Conservation (phyloP, 2,329 filamentous ascomycete species). For the Graphilbum sp. region DNA sequence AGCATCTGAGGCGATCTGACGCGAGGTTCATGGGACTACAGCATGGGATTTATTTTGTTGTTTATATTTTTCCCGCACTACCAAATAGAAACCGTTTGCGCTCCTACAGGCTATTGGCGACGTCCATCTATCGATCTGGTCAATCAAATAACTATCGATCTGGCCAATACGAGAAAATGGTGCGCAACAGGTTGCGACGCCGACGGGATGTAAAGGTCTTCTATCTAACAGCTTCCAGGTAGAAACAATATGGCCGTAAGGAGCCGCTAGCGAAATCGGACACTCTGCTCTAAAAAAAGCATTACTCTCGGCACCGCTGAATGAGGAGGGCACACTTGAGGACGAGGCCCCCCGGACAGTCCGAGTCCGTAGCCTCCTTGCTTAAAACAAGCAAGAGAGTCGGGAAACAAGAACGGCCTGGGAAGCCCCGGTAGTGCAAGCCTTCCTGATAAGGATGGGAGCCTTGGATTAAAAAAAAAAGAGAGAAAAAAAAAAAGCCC, state of each 20-base stretch:
- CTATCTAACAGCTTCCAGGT: conserved; percentile 13
- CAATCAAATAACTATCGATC: too few species aligned
- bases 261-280: conserved; percentile 98
- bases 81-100: too few species aligned
- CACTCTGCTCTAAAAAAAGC: conserved; percentile 28
- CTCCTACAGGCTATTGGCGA: too few species aligned
- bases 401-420: conserved; percentile 2
- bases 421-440: background rate
- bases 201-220: conserved; percentile 10
- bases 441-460: conserved; percentile 71
- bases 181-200: too few species aligned
- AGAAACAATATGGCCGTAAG: conserved; percentile 23
- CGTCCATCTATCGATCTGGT: too few species aligned
- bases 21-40: too few species aligned
- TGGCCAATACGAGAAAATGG: too few species aligned
- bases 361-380: background rate
- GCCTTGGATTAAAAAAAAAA: conserved; percentile 35
- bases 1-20: too few species aligned
- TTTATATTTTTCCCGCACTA: too few species aligned
- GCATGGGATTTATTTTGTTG: too few species aligned
- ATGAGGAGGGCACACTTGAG: conserved; percentile 78
- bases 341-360: conserved; percentile 5
- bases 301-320: conserved; percentile 71
- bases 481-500: conserved; percentile 17
- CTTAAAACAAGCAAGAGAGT: conserved; percentile 2